These are phyloP conservation scores for Parachaetomium inaequale DNA, from an alignment of 495 filamentous ascomycete genomes.

Conservation along the genomic window DNA sequence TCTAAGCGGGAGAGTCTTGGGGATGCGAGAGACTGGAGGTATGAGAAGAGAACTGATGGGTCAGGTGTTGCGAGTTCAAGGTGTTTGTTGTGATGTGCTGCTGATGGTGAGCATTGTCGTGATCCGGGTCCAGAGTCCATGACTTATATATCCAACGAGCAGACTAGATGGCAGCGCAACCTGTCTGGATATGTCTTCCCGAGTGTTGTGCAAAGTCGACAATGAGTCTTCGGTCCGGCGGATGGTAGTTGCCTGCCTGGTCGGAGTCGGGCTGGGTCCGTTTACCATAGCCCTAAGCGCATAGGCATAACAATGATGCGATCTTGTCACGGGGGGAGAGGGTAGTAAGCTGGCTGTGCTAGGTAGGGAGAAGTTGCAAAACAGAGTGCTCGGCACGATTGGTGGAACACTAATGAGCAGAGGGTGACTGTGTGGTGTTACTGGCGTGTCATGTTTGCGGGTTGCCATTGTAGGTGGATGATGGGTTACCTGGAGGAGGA, in stretches of 20 bases:
- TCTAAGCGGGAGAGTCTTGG: neutral
- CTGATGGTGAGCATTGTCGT: neutral
- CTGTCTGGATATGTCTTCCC: too few species aligned
- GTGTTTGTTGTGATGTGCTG: neutral
- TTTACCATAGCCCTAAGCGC: neutral
- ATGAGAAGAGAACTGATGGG: neutral
- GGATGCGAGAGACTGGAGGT: neutral
- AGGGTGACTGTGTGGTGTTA: neutral
- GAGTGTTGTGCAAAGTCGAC: neutral
- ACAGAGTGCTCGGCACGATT: neutral
- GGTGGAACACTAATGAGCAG: neutral
- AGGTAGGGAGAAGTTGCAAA: too few species aligned
- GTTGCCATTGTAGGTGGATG: neutral
- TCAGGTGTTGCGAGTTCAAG: neutral
- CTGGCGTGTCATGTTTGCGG: neutral
- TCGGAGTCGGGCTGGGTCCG: neutral
- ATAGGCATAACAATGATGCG: neutral
- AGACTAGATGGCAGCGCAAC: too few species aligned
- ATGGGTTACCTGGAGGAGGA: conserved; percentile 1
- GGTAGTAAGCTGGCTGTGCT: conserved; percentile 2
- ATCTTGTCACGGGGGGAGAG: neutral
- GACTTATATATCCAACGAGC: neutral
- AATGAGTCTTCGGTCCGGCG: neutral
- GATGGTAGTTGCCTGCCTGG: neutral
- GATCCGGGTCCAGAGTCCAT: neutral